Evolutionary conservation across 306 rosid genomes (phyloP).

Genomic region (Dalbergia cultrata): DNA sequence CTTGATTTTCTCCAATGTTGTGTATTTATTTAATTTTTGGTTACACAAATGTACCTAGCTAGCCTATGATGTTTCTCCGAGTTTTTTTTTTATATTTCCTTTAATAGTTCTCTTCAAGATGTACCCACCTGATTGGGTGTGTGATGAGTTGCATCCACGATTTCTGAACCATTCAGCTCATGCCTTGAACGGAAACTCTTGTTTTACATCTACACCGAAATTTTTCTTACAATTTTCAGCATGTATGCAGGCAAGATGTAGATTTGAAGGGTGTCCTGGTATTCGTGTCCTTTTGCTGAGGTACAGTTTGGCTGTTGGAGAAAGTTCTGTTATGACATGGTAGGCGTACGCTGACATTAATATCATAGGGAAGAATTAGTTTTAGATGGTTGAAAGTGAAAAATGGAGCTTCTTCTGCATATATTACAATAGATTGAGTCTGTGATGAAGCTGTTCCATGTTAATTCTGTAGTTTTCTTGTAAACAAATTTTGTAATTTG

Average conservation of each 20-base stretch:
- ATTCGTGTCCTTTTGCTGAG: constrained; percentile 39
- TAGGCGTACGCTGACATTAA: constrained; percentile 44
- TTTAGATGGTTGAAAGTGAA: constrained; percentile 44
- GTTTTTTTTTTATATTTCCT: background rate
- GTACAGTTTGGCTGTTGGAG: constrained; percentile 42
- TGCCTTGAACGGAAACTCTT: constrained; percentile 34
- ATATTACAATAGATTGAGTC: constrained; percentile 39
- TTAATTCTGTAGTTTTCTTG: constrained; percentile 26
- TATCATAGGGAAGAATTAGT: constrained; percentile 25
- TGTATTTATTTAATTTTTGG: too few relatives aligned
- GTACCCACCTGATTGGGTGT: background rate
- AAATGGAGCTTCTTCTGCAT: constrained; percentile 46
- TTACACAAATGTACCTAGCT: background rate
- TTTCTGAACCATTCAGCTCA: constrained; percentile 33
- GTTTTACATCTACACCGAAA: constrained; percentile 12
- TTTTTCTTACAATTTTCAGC: constrained; percentile 40
- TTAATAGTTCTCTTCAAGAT: background rate
- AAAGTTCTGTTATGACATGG: constrained; percentile 36
- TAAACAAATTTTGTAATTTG: constrained; percentile 42
- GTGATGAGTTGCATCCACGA: constrained; percentile 9
- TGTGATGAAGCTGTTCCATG: constrained; percentile 36
- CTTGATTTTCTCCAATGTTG: constrained; percentile 1
- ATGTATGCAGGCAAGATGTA: constrained; percentile 56
- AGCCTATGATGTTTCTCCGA: constrained; percentile 18
- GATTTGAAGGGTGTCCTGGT: constrained; percentile 48